Evolutionary conservation across 78 protist species (phyloP), one percentile per base, ranked within the genome.

Genomic region (Carpediemonas membranifera): DNA sequence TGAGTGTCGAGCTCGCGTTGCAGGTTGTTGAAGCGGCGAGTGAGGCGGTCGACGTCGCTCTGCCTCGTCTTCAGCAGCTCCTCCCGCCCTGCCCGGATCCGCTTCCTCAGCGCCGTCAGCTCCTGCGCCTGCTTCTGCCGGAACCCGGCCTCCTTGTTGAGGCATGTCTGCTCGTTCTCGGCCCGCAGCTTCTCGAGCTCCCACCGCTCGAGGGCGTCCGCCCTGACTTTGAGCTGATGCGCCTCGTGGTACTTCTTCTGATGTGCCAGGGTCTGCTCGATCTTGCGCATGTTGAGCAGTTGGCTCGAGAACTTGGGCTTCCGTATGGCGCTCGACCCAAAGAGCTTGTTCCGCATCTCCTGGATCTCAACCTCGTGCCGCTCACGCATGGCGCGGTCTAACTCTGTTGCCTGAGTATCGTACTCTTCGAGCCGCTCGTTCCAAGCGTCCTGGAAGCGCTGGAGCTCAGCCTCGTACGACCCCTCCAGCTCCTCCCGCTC

Each of bases 211-310:
- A 52, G 3, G 21, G 14, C 7, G 78, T 73, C 78, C 0, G 54
- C 79, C 61, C 65, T 74, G 28, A 63, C 31, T 47, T 74, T 63
- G 36, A 74, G 52, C 43, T 74, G 58, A 21, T 63, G 71, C 1
- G 79, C 79, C 33, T 74, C 79, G n/a, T 30, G 71, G 71, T 74
- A 74, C 56, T 63, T 50, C 65, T 63, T 37, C 55, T 74, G 79
- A 51, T 54, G 52, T 24, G 79, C 79, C 3, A 74, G 68, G 15
- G 67, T 57, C 52, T 65, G 64, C 36, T 74, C 67, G 41, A 74
- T 74, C 56, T 11, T 58, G 33, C 79, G 65, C 54, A 74, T 65
- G 72, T 74, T 74, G 36, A 74, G 61, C n/a, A 74, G 79, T 19
- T 74, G 67, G 39, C 56, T 65, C 34, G 64, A 52, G 54, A 65